Evolutionary conservation across 192 early-diverging fungal genomes (phyloP).

Genomic region (Backusella macrospora): DNA sequence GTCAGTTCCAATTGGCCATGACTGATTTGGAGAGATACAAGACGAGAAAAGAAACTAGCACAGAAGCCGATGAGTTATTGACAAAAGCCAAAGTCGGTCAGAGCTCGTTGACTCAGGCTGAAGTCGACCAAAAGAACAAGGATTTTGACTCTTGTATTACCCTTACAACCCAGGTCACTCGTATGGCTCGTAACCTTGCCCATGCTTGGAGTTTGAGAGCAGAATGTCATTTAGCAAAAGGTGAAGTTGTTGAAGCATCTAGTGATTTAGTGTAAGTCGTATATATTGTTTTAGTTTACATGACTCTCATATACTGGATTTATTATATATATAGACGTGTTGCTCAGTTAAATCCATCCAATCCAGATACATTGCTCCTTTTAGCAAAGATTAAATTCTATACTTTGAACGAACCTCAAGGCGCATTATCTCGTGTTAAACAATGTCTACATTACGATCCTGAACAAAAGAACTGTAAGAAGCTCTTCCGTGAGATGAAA

Average conservation of each 20-base stretch:
- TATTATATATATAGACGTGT: constrained; percentile 52
- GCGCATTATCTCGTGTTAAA: constrained; percentile 72
- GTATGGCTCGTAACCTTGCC: constrained; percentile 53
- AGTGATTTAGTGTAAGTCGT: constrained; percentile 67
- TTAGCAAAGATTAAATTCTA: constrained; percentile 76
- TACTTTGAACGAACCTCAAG: constrained; percentile 68
- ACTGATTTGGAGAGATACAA: constrained; percentile 59
- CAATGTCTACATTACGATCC: constrained; percentile 90
- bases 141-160: constrained; percentile 58
- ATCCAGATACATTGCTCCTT: constrained; percentile 60
- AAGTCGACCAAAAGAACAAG: constrained; percentile 38
- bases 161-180: constrained; percentile 53
- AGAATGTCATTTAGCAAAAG: constrained; percentile 70
- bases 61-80: constrained; percentile 17
- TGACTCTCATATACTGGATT: background rate
- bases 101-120: constrained; percentile 39
- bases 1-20: constrained; percentile 63
- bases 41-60: background rate
- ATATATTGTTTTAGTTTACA: background rate
- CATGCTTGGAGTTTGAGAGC: constrained; percentile 67
- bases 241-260: constrained; percentile 81
- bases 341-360: constrained; percentile 72
- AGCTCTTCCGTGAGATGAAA: constrained; percentile 70
- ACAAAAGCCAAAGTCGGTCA: constrained; percentile 45
- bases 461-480: constrained; percentile 90